A percentile compares a stretch with the other conserved stretches of the same genome.
These are phyloP conservation scores for Phytomonas sp. DNA, from an alignment of 208 protist genomes.

Conservation along the genomic window DNA sequence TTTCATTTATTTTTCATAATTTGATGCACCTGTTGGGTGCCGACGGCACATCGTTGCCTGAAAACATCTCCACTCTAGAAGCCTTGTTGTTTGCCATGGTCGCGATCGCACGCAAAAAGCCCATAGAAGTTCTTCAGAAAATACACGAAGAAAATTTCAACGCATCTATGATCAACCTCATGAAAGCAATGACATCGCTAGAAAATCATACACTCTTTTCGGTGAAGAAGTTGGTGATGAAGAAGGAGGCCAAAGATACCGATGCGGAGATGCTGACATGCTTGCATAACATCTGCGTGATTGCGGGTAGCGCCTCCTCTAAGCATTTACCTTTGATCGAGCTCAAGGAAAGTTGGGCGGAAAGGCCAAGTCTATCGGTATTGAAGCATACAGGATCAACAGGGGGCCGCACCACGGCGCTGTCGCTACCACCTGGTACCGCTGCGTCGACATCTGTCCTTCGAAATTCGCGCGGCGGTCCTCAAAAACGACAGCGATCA, in stretches of 20 bases:
- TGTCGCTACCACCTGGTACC: slow-evolving; percentile 17
- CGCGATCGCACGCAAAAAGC: slow-evolving; percentile 39
- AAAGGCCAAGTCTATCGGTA: slow-evolving; percentile 35
- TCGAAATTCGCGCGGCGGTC: slow-evolving; percentile 9
- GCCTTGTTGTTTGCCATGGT: slow-evolving; percentile 59
- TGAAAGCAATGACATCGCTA: slow-evolving; percentile 14
- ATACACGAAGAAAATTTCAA: slow-evolving; percentile 60
- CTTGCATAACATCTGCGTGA: slow-evolving; percentile 53
- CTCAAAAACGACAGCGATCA: neutral
- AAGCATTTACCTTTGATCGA: slow-evolving; percentile 62
- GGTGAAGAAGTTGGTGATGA: slow-evolving; percentile 25
- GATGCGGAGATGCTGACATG: slow-evolving; percentile 47
- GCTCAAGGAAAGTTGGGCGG: slow-evolving; percentile 59
- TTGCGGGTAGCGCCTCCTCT: slow-evolving; percentile 38
- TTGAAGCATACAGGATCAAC: slow-evolving; percentile 33
- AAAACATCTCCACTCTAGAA: slow-evolving; percentile 62
- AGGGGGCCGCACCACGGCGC: slow-evolving; percentile 14
- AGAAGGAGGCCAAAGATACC: slow-evolving; percentile 17
- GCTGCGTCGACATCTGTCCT: slow-evolving; percentile 10
- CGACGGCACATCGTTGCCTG: slow-evolving; percentile 23
- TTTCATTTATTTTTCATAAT: slow-evolving; percentile 25
- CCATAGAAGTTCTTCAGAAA: slow-evolving; percentile 44
- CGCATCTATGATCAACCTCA: slow-evolving; percentile 22
- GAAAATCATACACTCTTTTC: slow-evolving; percentile 31
- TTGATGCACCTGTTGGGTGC: neutral